These are phyloP conservation scores for Coffea humblotiana DNA, from an alignment of 305 asterid species.

Conservation along the genomic window DNA sequence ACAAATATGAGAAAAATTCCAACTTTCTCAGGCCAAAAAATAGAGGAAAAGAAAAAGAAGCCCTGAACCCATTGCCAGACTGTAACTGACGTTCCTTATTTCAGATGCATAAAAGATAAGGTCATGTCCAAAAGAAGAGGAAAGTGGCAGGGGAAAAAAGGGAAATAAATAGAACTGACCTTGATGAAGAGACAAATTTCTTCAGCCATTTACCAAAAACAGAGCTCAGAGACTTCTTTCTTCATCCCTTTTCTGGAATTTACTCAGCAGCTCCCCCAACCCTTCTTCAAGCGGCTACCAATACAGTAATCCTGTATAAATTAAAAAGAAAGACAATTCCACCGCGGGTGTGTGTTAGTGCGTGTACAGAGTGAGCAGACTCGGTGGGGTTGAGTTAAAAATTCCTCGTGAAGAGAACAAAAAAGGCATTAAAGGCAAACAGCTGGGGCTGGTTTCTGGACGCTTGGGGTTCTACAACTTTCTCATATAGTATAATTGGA, in stretches of 20 bases:
- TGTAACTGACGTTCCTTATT: not conserved
- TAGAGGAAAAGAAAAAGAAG: not conserved
- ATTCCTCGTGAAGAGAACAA: slow-evolving; percentile 51
- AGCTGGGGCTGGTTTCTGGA: slow-evolving; percentile 36
- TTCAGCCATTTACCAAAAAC: slow-evolving; percentile 54
- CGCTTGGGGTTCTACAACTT: slow-evolving; percentile 15
- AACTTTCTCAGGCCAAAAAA: not conserved
- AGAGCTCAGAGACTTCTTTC: slow-evolving; percentile 35
- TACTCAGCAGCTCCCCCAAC: not conserved
- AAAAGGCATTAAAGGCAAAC: slow-evolving; percentile 44
- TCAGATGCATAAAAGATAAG: not conserved
- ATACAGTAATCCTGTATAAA: not conserved
- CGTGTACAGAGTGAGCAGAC: not conserved
- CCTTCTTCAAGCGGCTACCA: slow-evolving; percentile 9
- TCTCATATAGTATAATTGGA: slow-evolving; percentile 4
- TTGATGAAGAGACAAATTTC: slow-evolving; percentile 64
- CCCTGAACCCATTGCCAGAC: not conserved
- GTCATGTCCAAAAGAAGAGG: not conserved
- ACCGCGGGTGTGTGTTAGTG: not conserved
- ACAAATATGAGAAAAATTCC: not conserved
- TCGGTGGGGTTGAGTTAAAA: slow-evolving; percentile 7
- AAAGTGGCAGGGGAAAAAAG: not conserved
- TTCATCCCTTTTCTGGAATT: slow-evolving; percentile 15
- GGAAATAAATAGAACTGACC: slow-evolving; percentile 36
- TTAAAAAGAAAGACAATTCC: not conserved